Evolutionary conservation across 176 grass and related monocot genomes (phyloP).

Genomic region (Urochloa ruziziensis): DNA sequence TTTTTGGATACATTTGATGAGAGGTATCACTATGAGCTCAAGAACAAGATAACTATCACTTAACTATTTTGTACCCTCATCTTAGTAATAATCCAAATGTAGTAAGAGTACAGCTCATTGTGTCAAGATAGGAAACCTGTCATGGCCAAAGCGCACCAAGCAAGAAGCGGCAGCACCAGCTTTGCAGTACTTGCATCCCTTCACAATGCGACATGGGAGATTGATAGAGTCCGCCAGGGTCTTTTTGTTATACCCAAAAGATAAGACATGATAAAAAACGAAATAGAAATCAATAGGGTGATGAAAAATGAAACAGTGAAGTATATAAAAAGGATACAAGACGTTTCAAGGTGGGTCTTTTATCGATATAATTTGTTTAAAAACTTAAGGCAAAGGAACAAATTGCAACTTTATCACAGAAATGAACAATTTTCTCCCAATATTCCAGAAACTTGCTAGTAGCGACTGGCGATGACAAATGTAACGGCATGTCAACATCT

Average conservation of each 20-base stretch:
- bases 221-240: slow-evolving; percentile 59
- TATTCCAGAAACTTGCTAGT: neutral
- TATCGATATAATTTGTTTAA: slow-evolving; percentile 12
- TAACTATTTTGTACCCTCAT: neutral
- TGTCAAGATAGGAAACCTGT: slow-evolving; percentile 49
- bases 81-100: neutral
- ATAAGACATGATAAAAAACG: slow-evolving; percentile 16
- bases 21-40: neutral
- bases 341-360: neutral
- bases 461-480: neutral
- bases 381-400: neutral
- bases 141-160: slow-evolving; percentile 63
- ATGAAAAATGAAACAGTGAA: slow-evolving; percentile 6
- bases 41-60: neutral
- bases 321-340: neutral
- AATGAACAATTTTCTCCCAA: neutral
- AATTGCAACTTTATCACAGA: neutral
- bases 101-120: slow-evolving; percentile 2
- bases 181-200: slow-evolving; percentile 79
- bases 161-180: slow-evolving; percentile 54
- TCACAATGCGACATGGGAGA: slow-evolving; percentile 75
- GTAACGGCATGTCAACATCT: neutral
- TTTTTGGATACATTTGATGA: slow-evolving; percentile 11
- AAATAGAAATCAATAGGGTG: neutral
- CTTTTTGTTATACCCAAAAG: slow-evolving; percentile 31